phyloP scores from a whole-genome alignment of 495 filamentous ascomycete genomes.

The Podospora appendiculata region DNA sequence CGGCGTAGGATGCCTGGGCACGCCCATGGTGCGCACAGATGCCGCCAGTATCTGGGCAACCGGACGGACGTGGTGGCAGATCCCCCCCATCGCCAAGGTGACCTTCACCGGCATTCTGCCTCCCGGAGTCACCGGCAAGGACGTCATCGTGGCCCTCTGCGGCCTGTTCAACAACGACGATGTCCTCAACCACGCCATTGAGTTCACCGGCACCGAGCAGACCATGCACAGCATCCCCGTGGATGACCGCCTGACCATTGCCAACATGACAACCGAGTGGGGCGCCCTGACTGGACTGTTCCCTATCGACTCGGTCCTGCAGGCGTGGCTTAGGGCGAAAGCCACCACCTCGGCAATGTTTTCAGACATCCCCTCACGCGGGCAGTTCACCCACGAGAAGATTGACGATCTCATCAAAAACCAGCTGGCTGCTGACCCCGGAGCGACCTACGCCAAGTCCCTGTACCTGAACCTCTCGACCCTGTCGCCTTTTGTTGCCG shows the following conservation, averaged over 20 bases:
- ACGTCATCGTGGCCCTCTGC: constrained; percentile 87
- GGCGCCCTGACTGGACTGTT: constrained; percentile 71
- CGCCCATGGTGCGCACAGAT: constrained; percentile 80
- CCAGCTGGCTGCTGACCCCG: constrained; percentile 62
- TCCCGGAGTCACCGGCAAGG: constrained; percentile 82
- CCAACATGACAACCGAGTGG: constrained; percentile 97
- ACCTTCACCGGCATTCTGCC: constrained; percentile 70
- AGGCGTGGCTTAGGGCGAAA: constrained; percentile 70
- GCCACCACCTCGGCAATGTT: constrained; percentile 58
- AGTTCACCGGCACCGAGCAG: constrained; percentile 75
- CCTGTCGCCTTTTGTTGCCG: constrained; percentile 78
- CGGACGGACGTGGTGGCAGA: constrained; percentile 79
- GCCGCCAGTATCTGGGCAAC: constrained; percentile 85
- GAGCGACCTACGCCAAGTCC: constrained; percentile 74
- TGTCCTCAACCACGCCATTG: constrained; percentile 87
- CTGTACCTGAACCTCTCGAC: constrained; percentile 73
- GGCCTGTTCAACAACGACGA: constrained; percentile 84
- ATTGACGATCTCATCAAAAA: constrained; percentile 67
- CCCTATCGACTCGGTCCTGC: constrained; percentile 68
- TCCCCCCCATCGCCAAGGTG: constrained; percentile 77
- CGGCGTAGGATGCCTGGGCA: constrained; percentile 68
- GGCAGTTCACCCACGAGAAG: constrained; percentile 51
- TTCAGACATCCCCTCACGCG: constrained; percentile 33
- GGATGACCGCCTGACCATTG: constrained; percentile 74
- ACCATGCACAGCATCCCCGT: constrained; percentile 69